A percentile compares a stretch with the other conserved stretches of the same genome.
Evolutionary conservation across 2,329 filamentous ascomycete species (phyloP).

Genomic region (Paecilomyces dactylethromorphus): DNA sequence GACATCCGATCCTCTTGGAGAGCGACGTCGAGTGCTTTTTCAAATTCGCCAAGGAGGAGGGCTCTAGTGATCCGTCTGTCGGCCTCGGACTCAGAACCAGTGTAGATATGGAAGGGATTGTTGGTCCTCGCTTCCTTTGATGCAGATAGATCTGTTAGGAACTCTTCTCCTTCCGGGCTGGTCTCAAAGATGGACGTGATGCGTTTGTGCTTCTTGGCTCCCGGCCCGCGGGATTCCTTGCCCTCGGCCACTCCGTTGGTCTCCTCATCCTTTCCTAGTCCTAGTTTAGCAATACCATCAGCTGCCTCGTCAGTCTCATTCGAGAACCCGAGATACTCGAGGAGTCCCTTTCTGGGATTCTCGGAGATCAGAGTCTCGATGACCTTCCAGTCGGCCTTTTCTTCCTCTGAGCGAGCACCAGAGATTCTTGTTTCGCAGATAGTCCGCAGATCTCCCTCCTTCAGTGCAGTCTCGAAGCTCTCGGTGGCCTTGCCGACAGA

Average conservation of each 20-base stretch:
- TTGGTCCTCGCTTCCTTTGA: slow-evolving; percentile 90
- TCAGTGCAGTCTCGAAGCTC: slow-evolving; percentile 77
- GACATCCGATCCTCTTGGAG: slow-evolving; percentile 84
- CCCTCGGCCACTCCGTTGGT: slow-evolving; percentile 38
- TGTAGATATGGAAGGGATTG: slow-evolving; percentile 86
- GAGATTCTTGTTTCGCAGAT: slow-evolving; percentile 77
- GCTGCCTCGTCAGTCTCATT: slow-evolving; percentile 49
- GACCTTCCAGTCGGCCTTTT: slow-evolving; percentile 93
- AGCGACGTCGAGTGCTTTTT: slow-evolving; percentile 81
- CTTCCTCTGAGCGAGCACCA: slow-evolving; percentile 73
- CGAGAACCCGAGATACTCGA: slow-evolving; percentile 84
- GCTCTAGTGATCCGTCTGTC: slow-evolving; percentile 84
- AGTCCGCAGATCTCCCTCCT: slow-evolving; percentile 65
- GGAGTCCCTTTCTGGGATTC: slow-evolving; percentile 77
- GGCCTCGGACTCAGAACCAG: slow-evolving; percentile 72
- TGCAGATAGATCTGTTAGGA: slow-evolving; percentile 75
- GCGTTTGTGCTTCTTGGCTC: slow-evolving; percentile 53
- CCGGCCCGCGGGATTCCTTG: slow-evolving; percentile 42
- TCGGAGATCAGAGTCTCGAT: slow-evolving; percentile 81
- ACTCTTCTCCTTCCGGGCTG: slow-evolving; percentile 69
- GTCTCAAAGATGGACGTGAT: slow-evolving; percentile 76
- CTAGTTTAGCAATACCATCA: slow-evolving; percentile 37
- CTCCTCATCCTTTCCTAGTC: slow-evolving; percentile 31
- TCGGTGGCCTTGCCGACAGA: slow-evolving; percentile 77
- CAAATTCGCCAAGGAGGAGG: slow-evolving; percentile 83